Evolutionary conservation across 2,329 filamentous ascomycete genomes (phyloP).

Genomic region (Gaeumannomyces sp.): DNA sequence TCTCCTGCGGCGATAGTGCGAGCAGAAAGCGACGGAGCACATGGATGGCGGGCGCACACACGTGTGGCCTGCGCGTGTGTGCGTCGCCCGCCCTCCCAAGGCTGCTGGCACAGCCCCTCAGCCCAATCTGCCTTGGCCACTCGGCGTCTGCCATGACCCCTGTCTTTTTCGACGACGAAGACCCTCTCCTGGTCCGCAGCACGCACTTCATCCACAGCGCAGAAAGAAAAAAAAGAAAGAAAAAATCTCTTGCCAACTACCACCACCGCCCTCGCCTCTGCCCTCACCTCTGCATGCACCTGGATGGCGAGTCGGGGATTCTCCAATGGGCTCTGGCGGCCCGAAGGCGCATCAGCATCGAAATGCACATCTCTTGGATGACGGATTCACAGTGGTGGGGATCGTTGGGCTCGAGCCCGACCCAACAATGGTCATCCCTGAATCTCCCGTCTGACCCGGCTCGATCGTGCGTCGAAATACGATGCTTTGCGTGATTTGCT

Average conservation of each 20-base stretch:
- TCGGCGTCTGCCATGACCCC: neutral
- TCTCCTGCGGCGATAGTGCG: neutral
- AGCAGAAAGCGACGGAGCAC: neutral
- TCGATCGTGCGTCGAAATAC: neutral
- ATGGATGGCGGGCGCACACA: too few species aligned
- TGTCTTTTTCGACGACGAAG: neutral
- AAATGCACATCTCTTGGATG: neutral
- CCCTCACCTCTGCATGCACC: too few species aligned
- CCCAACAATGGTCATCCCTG: neutral
- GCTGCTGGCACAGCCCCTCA: neutral
- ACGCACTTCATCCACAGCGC: neutral
- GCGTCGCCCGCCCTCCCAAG: neutral
- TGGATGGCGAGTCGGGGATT: neutral
- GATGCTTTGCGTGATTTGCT: neutral
- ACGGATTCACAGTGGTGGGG: neutral
- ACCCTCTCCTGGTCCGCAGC: neutral
- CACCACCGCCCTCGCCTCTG: too few species aligned
- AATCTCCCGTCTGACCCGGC: too few species aligned
- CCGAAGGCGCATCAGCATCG: neutral
- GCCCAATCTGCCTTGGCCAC: neutral
- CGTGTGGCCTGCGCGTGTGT: too few species aligned
- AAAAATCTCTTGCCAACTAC: too few species aligned
- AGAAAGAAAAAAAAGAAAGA: too few species aligned
- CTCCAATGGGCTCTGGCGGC: neutral
- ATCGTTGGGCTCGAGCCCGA: neutral